These are phyloP conservation scores for Leccinum pachyderme DNA, from an alignment of 1,284 basidiomycete species.

Conservation along the genomic window DNA sequence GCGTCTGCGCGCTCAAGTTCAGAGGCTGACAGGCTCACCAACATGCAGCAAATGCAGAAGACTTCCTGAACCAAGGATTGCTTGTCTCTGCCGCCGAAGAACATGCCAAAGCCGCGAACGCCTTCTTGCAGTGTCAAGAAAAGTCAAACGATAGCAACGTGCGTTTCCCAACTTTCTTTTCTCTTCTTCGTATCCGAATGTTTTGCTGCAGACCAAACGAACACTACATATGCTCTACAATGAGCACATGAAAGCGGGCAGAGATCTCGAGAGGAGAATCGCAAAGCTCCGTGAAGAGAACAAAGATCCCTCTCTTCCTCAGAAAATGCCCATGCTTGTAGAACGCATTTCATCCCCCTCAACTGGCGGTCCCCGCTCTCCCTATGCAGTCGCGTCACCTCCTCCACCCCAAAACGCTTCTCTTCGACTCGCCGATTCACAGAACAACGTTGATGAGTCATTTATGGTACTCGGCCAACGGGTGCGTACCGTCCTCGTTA, in stretches of 20 bases:
- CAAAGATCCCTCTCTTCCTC: conserved; percentile 65
- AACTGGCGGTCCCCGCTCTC: conserved; percentile 23
- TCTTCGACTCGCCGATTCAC: conserved; percentile 58
- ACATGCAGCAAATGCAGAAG: conserved; percentile 76
- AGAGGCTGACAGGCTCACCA: conserved; percentile 64
- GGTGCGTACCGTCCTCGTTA: conserved; percentile 34
- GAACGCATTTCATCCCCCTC: conserved; percentile 29
- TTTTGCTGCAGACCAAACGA: conserved; percentile 59
- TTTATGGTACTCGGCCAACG: conserved; percentile 80
- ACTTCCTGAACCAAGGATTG: conserved; percentile 58
- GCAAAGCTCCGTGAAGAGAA: conserved; percentile 68
- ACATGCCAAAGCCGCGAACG: conserved; percentile 66
- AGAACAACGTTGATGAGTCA: conserved; percentile 75
- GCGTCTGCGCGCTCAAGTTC: neutral
- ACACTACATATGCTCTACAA: conserved; percentile 71
- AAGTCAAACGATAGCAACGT: conserved; percentile 71
- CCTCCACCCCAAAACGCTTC: conserved; percentile 40
- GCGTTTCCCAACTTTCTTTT: conserved; percentile 23
- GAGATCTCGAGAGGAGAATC: conserved; percentile 68
- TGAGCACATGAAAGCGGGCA: conserved; percentile 64
- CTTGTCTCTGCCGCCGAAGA: conserved; percentile 66
- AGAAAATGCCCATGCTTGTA: conserved; percentile 40
- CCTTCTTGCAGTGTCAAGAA: conserved; percentile 67
- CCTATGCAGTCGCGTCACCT: conserved; percentile 41
- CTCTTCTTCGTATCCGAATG: conserved; percentile 10